Base-by-base conservation (phyloP, 2,329 filamentous ascomycete genomes). In the Colletotrichum acutatum region DNA sequence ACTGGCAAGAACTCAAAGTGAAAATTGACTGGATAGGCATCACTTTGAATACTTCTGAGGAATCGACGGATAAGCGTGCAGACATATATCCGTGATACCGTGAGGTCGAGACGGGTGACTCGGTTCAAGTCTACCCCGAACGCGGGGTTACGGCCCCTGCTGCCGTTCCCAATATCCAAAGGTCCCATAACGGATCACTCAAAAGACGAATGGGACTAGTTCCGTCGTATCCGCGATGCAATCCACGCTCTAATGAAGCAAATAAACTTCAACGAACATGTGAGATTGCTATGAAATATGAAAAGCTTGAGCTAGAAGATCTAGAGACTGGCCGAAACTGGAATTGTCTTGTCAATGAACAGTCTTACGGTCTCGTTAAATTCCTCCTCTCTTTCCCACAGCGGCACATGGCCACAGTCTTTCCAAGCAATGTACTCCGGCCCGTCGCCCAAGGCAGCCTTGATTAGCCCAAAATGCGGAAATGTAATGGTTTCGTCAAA, bases 371-470 rank as follows among this genome's bases (percentile, higher is more conserved):
- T 24, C 19, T 52, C 32, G 11, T 67, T 71, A 19, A 71, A 71
- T 19, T 71, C 58, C 7, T 37, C 7, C 28, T 71, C 63, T 28
- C 49, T 71, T n/a, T 71, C 63, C 49, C 64, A 67, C 16, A 32
- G 14, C 3, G 68, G 57, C 5, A 67, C 26, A 32, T 71, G 63
- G 14, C 63, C 63, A 14, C 63, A 67, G 16, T 54, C 56, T 26
- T 71, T 59, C 63, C 63, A 71, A 9, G 58, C 68, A 24, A 60
- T 49, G 19, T 67, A 67, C 11, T 61, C 57, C 12, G 68, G 68
- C 11, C 68, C 63, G 9, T 71, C 56, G 7, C 68, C 68, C 30
- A 71, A 61, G 1, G 49, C 68, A 8, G n/a, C 16, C 32, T 57
- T 71, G 26, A 67, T 60, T 4, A 71, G 5, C 9, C 67, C 63